phyloP scores from a whole-genome alignment of 2,329 filamentous ascomycete genomes.

The Trichophyton benhamiae region DNA sequence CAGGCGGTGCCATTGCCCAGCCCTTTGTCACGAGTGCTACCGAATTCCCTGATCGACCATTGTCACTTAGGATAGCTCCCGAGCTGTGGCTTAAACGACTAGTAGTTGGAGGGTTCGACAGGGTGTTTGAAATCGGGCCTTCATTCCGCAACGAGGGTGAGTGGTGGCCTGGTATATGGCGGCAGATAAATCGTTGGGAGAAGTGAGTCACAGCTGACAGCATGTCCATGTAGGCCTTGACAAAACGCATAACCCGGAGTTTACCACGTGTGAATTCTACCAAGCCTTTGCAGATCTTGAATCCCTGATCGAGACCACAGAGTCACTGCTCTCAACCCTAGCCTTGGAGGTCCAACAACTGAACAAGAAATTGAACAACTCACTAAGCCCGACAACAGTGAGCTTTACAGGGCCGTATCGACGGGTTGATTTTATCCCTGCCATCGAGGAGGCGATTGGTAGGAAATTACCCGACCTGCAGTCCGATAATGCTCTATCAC shows the following conservation, averaged over 20 bases:
- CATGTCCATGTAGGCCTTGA: conserved; percentile 46
- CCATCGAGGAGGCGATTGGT: conserved; percentile 57
- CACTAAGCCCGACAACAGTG: conserved; percentile 38
- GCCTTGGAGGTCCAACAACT: conserved; percentile 39
- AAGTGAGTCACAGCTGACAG: conserved; percentile 10
- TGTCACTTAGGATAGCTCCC: conserved; percentile 78
- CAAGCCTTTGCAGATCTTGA: conserved; percentile 67
- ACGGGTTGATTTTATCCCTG: conserved; percentile 71
- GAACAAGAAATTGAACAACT: conserved; percentile 26
- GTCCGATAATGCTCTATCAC: conserved; percentile 42
- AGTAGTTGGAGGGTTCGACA: conserved; percentile 75
- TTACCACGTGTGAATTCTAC: conserved; percentile 96
- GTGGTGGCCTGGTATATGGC: background rate
- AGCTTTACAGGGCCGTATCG: conserved; percentile 49
- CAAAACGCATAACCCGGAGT: conserved; percentile 89
- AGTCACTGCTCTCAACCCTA: conserved; percentile 53
- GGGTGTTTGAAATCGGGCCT: conserved; percentile 84
- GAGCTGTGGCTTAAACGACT: conserved; percentile 92
- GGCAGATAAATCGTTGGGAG: background rate
- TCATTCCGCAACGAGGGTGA: conserved; percentile 83
- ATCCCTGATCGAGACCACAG: conserved; percentile 63
- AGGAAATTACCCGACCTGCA: conserved; percentile 53
- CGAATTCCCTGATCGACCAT: conserved; percentile 57
- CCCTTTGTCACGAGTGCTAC: conserved; percentile 73
- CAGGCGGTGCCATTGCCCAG: conserved; percentile 76